Evolutionary conservation across 805 yeast species (phyloP).

Genomic region (Kluyveromyces wickerhamii): DNA sequence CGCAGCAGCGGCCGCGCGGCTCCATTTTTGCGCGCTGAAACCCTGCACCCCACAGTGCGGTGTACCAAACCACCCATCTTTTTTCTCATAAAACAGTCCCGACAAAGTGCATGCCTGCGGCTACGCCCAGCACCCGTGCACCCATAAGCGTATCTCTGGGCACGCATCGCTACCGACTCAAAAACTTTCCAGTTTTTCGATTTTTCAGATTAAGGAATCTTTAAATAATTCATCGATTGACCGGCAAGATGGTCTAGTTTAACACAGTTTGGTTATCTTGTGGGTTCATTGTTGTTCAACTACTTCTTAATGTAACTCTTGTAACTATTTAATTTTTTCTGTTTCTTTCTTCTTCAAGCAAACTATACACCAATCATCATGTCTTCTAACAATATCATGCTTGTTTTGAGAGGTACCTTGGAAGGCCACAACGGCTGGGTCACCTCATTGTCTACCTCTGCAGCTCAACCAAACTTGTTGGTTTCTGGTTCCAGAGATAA

Average conservation of each 20-base stretch:
- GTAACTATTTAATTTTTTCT: no score
- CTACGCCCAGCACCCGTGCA: slow-evolving; percentile 11
- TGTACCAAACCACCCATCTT: neutral
- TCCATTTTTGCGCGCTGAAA: no score
- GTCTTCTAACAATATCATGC: slow-evolving; percentile 83
- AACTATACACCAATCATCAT: slow-evolving; percentile 32
- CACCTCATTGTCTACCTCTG: slow-evolving; percentile 95
- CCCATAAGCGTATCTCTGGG: slow-evolving; percentile 18
- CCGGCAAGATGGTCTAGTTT: no score
- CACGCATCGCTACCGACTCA: slow-evolving; percentile 13
- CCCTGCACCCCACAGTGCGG: no score
- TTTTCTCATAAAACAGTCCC: slow-evolving; percentile 3
- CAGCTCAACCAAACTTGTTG: slow-evolving; percentile 95
- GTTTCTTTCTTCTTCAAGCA: no score
- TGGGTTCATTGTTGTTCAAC: no score
- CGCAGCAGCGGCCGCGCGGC: no score
- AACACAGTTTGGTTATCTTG: no score
- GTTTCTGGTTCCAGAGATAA: slow-evolving; percentile 99
- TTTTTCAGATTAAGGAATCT: no score
- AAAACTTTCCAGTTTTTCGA: no score
- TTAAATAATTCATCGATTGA: no score
- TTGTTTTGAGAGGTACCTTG: slow-evolving; percentile 99
- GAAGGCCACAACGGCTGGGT: slow-evolving; percentile 98
- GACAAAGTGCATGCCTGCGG: neutral
- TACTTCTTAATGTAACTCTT: no score